phyloP scores from a whole-genome alignment of 2,329 filamentous ascomycete genomes.

The Diaporthe citriasiana region DNA sequence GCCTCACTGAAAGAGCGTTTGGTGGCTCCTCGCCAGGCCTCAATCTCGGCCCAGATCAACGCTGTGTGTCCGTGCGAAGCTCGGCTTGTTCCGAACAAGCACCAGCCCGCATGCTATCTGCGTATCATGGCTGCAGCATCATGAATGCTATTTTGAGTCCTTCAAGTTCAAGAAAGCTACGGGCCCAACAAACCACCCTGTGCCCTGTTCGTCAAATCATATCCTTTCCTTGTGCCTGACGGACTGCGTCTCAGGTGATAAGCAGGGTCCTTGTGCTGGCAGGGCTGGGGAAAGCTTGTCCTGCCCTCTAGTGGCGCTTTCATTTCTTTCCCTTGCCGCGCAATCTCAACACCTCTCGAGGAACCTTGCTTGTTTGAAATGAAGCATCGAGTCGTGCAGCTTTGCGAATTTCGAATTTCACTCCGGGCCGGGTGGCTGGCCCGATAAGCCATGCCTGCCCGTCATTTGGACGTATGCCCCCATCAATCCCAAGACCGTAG shows the following conservation, averaged over 20 bases:
- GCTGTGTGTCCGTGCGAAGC: neutral
- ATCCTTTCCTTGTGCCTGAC: neutral
- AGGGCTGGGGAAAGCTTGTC: neutral
- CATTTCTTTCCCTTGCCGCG: constrained; percentile 18
- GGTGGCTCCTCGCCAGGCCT: constrained; percentile 2
- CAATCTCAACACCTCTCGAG: constrained; percentile 8
- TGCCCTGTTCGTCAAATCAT: neutral
- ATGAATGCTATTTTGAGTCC: neutral
- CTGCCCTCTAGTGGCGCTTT: neutral
- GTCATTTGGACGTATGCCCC: constrained; percentile 16
- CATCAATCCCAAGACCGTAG: neutral
- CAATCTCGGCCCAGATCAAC: constrained; percentile 5
- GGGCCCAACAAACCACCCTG: neutral
- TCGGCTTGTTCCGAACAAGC: constrained; percentile 23
- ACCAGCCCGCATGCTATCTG: constrained; percentile 1
- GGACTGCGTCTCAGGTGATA: neutral
- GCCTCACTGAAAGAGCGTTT: neutral
- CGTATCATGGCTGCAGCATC: neutral
- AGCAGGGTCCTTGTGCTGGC: neutral
- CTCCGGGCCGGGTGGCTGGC: neutral
- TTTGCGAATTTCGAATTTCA: neutral
- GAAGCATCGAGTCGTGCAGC: constrained; percentile 27
- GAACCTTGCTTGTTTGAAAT: constrained; percentile 23
- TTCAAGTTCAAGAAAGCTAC: neutral
- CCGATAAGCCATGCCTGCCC: neutral